Base-by-base conservation (phyloP, 345 rosid genomes). In the Pseudoturritis turrita region DNA sequence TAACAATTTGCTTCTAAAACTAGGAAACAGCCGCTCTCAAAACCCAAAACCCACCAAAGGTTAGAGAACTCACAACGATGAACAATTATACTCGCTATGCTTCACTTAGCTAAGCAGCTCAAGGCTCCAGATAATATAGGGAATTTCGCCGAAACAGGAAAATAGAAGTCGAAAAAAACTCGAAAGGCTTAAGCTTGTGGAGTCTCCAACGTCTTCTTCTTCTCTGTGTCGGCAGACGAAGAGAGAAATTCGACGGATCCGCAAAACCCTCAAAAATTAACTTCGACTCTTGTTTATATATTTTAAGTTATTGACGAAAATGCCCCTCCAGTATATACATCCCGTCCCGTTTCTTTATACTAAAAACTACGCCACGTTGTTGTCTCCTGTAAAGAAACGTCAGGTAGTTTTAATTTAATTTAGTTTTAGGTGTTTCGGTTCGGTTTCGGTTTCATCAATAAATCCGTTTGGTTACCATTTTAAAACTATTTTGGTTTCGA, bases 201-300 rank as follows among this genome's bases (percentile, higher is more conserved):
- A 63, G 3, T 18, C 55, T 33, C 69, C 56, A 19, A 46, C 13
- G 57, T 49, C 69, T 33, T 64, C 69, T 43, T 47, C 56, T 47
- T 29, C 69, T 45, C 69, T 49, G 56, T 19, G 9, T 31, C 33
- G 57, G 56, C 41, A 0, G 55, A 47, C 12, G 68, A 59, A 14
- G 14, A 39, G 12, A 22, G 9, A 37, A 7, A 43, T 29, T 65
- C 19, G 55, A 13, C 10, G 57, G 55, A 44, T 46, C 69, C 43
- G 29, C 41, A 2, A 29, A 46, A 43, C 70, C 57, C 31, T 49
- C 18, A 13, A 47, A 56, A 29, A 4, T 29, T 23, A 15, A 3
- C 0, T 18, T 5, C 0, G 13, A 58, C 18, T 7, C 45, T 3
- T 7, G 7, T 21, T 19, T 58, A 58, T 59, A 59, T 59, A 14